A percentile compares a stretch with the other conserved stretches of the same genome.
Conservation (phyloP, 2,329 filamentous ascomycete genomes). For the Fusarium sp. region DNA sequence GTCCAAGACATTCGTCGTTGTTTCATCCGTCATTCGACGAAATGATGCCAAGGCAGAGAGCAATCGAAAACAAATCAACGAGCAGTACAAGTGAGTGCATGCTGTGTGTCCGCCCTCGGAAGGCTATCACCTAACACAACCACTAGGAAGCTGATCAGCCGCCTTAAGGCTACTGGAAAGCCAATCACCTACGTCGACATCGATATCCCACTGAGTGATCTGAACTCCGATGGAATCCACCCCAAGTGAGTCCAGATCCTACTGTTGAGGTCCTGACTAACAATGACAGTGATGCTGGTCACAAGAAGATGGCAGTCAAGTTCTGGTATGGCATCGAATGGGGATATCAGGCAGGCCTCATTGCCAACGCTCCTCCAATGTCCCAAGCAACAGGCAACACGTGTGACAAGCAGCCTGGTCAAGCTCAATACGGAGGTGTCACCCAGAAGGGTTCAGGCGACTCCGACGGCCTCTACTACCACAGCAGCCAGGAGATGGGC, state of each 20-base stretch:
- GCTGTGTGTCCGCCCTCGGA: too few species aligned
- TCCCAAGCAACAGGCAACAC: background rate
- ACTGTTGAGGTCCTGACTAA: rapidly evolving
- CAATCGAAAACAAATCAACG: background rate
- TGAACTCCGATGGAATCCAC: background rate
- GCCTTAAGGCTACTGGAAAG: background rate
- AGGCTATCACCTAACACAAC: too few species aligned
- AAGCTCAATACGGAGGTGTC: constrained; percentile 8
- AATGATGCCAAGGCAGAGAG: background rate
- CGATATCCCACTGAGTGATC: background rate
- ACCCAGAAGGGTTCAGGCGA: constrained; percentile 47
- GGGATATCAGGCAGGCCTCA: background rate
- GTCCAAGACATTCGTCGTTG: background rate
- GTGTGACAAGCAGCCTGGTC: background rate
- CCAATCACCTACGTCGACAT: background rate
- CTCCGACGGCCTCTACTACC: constrained; percentile 47
- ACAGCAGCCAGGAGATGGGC: constrained; percentile 35
- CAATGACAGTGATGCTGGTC: background rate
- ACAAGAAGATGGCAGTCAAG: constrained; percentile 1
- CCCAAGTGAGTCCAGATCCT: background rate
- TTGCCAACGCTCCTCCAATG: background rate
- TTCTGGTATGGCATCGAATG: constrained; percentile 3
- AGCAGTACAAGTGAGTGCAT: background rate
- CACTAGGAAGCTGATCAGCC: background rate
- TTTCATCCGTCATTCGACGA: background rate